Percentiles rank a stretch among this genome's conserved stretches.
These are phyloP conservation scores for Coniochaeta prunicola DNA, from an alignment of 2,329 filamentous ascomycete genomes.

Conservation along the genomic window DNA sequence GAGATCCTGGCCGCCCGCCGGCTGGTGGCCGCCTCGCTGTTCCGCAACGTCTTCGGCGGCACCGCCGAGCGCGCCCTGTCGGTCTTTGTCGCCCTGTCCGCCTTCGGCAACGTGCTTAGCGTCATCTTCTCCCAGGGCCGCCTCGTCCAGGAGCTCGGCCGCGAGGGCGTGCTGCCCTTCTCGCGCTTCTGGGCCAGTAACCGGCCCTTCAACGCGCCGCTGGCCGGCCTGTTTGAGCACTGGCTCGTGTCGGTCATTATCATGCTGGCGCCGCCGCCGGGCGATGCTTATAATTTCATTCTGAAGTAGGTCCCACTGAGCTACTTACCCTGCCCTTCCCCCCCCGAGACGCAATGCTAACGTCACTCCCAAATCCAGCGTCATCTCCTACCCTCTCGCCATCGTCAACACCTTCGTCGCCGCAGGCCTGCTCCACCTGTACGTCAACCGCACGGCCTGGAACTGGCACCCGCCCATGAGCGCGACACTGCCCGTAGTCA, in stretches of 20 bases:
- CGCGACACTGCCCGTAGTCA: slow-evolving; percentile 43
- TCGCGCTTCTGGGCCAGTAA: slow-evolving; percentile 57
- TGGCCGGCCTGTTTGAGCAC: slow-evolving; percentile 55
- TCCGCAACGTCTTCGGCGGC: slow-evolving; percentile 47
- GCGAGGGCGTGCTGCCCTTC: slow-evolving; percentile 59
- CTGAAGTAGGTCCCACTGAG: slow-evolving; percentile 16
- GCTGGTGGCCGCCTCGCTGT: slow-evolving; percentile 46
- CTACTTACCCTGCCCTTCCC: too few relatives aligned
- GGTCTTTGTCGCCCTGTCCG: slow-evolving; percentile 61
- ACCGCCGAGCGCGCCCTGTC: slow-evolving; percentile 51
- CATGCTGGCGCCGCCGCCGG: slow-evolving; percentile 59
- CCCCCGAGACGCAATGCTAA: slow-evolving; percentile 2
- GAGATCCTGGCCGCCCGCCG: slow-evolving; percentile 44
- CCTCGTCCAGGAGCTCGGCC: slow-evolving; percentile 58
- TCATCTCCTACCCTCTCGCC: slow-evolving; percentile 58
- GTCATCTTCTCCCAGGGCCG: slow-evolving; percentile 64
- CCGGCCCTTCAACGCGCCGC: slow-evolving; percentile 54
- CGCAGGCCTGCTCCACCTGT: slow-evolving; percentile 45
- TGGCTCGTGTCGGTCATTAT: slow-evolving; percentile 58
- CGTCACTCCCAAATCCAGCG: slow-evolving; percentile 26
- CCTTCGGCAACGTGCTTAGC: slow-evolving; percentile 59
- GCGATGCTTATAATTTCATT: slow-evolving; percentile 59
- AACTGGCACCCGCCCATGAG: slow-evolving; percentile 48
- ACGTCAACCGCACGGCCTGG: slow-evolving; percentile 36
- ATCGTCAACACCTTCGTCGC: slow-evolving; percentile 50